Base-by-base conservation (phyloP, 352 stramenopile species). In the Pythium graminicola region DNA sequence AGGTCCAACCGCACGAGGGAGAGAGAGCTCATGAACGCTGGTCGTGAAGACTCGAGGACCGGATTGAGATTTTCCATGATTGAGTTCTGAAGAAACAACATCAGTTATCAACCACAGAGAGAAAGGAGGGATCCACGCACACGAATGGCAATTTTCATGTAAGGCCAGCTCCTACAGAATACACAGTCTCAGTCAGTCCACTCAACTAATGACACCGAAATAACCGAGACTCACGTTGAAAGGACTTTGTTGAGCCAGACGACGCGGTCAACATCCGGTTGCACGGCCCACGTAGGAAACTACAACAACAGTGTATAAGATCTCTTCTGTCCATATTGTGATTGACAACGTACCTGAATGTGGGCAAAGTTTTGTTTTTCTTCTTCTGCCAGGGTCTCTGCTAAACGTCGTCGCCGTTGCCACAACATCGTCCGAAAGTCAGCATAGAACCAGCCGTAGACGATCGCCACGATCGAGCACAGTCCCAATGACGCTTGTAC, bases 201-300 rank as follows among this genome's bases (percentile, higher is more conserved):
- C 16, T 47, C 7, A 6, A 31, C 51, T 17, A 40, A 29, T 10
- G 31, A 50, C 17, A 36, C 13, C 39, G 33, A 26, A 10, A 33
- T 27, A 20, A 14, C 71, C 53, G 57, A 64, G 49, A 66, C 56
- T 20, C 24, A 65, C 64, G 27, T 67, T 19, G 20, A 13, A 44
- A 90, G 77, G 4, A 85, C 77, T 54, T 81, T 82, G 58, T 90
- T 90, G 50, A 90, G 70, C 80, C 80, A 90, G 24, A 86, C 72
- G 38, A 85, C 75, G 47, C 77, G 75, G 55, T 90, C 80, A 17
- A 86, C 66, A 35, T 90, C 80, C 3, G 75, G 71, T 40, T 77
- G 65, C 11, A 67, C 61, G 39, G 79, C 67, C 75, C 73, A 85
- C 24, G 74, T 79, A 2, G 72, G 70, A 35, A 82, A 59, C 71